phyloP scores from a whole-genome alignment of 2,329 filamentous ascomycete species.

The Pseudogymnoascus sp. region DNA sequence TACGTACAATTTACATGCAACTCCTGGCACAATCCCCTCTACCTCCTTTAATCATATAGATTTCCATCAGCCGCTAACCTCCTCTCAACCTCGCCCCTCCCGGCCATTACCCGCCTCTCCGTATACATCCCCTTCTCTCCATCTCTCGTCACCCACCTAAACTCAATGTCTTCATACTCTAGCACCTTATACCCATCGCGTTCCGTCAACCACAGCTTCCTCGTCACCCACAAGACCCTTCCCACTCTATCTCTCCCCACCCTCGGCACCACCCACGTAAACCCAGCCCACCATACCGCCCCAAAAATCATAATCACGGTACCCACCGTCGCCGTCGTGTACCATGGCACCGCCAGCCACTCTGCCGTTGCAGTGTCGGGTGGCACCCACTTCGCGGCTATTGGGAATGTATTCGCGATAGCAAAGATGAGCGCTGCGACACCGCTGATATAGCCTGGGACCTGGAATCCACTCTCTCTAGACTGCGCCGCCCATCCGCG shows the following conservation, averaged over 20 bases:
- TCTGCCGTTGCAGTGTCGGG: background rate
- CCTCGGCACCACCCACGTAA: conserved; percentile 9
- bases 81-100: background rate
- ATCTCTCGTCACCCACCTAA: conserved; percentile 10
- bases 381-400: conserved; percentile 10
- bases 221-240: conserved; percentile 9
- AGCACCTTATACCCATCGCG: conserved; percentile 10
- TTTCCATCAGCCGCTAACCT: background rate
- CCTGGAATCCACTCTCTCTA: background rate
- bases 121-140: background rate
- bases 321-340: background rate
- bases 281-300: conserved; percentile 1
- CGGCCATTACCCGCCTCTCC: background rate
- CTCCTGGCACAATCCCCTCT: background rate
- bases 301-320: conserved; percentile 1
- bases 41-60: background rate
- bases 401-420: conserved; percentile 9
- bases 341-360: conserved; percentile 3
- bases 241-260: conserved; percentile 3
- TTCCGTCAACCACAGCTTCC: conserved; percentile 11
- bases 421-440: background rate
- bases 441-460: background rate
- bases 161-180: conserved; percentile 12
- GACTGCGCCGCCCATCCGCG: conserved; percentile 1
- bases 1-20: background rate